Evolutionary conservation across 108 stramenopile genomes (phyloP).

Genomic region (Bacterosira constricta): DNA sequence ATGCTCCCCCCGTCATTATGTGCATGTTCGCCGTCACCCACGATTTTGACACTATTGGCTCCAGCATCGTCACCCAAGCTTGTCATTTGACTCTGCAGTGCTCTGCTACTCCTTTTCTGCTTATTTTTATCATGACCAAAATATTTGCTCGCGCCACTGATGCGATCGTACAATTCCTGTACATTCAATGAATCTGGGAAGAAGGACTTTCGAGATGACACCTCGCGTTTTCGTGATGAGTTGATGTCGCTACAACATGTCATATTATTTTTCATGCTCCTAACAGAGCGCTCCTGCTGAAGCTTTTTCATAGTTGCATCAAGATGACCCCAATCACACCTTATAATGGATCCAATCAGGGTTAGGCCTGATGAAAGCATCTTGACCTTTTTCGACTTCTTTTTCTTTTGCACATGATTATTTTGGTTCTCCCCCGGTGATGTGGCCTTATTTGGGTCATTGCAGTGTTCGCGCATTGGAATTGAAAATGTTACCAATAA

Average conservation of each 20-base stretch:
- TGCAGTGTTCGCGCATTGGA: constrained; percentile 19
- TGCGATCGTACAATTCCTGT: constrained; percentile 62
- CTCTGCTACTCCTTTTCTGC: no score
- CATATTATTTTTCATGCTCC: no score
- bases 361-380: constrained; percentile 49
- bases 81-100: no score
- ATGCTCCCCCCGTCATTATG: neutral
- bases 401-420: neutral
- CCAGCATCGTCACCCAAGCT: neutral
- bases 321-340: constrained; percentile 68
- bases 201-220: constrained; percentile 34
- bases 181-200: constrained; percentile 64
- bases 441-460: neutral
- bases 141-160: constrained; percentile 45
- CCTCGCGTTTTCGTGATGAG: neutral
- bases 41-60: neutral
- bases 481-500: constrained; percentile 56
- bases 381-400: constrained; percentile 9
- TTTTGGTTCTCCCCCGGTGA: neutral
- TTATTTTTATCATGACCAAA: no score
- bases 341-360: constrained; percentile 60
- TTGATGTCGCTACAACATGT: no score
- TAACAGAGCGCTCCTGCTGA: no score
- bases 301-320: constrained; percentile 39
- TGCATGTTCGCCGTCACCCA: no score